Conservation (phyloP, 495 filamentous ascomycete species). For the Pseudevernia furfuracea region DNA sequence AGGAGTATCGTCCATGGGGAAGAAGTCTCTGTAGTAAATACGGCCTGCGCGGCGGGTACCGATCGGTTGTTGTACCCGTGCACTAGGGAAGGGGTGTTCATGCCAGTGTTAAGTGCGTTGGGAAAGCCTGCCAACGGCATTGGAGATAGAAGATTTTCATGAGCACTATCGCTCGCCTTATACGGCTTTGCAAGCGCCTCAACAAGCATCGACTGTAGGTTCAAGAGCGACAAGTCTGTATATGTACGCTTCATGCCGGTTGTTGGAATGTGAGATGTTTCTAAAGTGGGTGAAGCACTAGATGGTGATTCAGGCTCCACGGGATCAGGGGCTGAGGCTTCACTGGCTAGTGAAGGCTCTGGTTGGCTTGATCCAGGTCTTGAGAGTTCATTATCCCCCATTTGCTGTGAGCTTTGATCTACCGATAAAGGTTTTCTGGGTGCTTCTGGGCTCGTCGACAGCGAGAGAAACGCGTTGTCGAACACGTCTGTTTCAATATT, state of each 20-base stretch:
- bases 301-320: slow-evolving; percentile 22
- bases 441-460: slow-evolving; percentile 44
- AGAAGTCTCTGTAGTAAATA: slow-evolving; percentile 85
- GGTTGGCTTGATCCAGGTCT: slow-evolving; percentile 24
- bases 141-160: slow-evolving; percentile 37
- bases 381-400: slow-evolving; percentile 38
- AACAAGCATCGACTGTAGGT: slow-evolving; percentile 74
- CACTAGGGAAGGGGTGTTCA: slow-evolving; percentile 37
- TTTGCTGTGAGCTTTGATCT: slow-evolving; percentile 46
- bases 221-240: slow-evolving; percentile 67
- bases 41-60: slow-evolving; percentile 86
- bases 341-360: slow-evolving; percentile 20
- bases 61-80: slow-evolving; percentile 85
- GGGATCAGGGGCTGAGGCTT: slow-evolving; percentile 18
- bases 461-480: slow-evolving; percentile 57
- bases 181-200: slow-evolving; percentile 86
- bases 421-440: slow-evolving; percentile 12
- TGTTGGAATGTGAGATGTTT: slow-evolving; percentile 30
- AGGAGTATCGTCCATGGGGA: slow-evolving; percentile 91
- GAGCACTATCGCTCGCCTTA: slow-evolving; percentile 24
- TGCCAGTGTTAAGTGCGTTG: slow-evolving; percentile 35
- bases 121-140: slow-evolving; percentile 35
- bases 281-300: background rate
- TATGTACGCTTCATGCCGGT: slow-evolving; percentile 77
- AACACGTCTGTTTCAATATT: slow-evolving; percentile 67